These are phyloP conservation scores for Eutrema heterophyllum DNA, from an alignment of 345 rosid genomes.

Conservation along the genomic window DNA sequence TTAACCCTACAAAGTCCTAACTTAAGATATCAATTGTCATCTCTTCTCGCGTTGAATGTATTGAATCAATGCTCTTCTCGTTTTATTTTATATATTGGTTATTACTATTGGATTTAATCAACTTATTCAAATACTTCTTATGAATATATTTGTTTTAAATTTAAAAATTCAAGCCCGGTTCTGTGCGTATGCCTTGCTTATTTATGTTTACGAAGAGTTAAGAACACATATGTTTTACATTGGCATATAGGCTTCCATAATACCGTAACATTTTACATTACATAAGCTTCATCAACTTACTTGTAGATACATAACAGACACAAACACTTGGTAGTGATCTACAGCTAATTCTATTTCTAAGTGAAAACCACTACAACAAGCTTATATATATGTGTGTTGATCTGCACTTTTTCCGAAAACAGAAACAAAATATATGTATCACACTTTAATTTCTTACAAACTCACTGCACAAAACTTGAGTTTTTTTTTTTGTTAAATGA, in stretches of 20 bases:
- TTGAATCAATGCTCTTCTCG: no score
- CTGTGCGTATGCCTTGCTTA: not conserved
- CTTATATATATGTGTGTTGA: conserved; percentile 30
- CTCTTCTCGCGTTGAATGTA: no score
- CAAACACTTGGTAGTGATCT: conserved; percentile 22
- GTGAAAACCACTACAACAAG: conserved; percentile 11
- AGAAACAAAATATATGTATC: not conserved
- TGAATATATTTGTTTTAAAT: no score
- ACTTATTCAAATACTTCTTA: no score
- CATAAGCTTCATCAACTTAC: conserved; percentile 20
- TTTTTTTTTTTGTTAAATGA: no score
- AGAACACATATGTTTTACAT: not conserved
- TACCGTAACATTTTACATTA: not conserved
- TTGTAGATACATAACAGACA: conserved; percentile 9
- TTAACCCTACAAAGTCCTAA: not conserved
- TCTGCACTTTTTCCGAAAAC: conserved; percentile 8
- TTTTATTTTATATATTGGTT: no score
- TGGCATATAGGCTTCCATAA: not conserved
- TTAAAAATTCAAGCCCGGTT: not conserved
- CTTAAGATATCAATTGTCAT: not conserved
- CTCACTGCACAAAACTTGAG: no score
- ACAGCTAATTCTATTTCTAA: conserved; percentile 22
- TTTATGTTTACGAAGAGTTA: not conserved
- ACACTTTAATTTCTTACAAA: conserved; percentile 17
- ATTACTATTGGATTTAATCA: no score